Conservation (phyloP, 2,329 filamentous ascomycete genomes). For the Alternaria gaisen region DNA sequence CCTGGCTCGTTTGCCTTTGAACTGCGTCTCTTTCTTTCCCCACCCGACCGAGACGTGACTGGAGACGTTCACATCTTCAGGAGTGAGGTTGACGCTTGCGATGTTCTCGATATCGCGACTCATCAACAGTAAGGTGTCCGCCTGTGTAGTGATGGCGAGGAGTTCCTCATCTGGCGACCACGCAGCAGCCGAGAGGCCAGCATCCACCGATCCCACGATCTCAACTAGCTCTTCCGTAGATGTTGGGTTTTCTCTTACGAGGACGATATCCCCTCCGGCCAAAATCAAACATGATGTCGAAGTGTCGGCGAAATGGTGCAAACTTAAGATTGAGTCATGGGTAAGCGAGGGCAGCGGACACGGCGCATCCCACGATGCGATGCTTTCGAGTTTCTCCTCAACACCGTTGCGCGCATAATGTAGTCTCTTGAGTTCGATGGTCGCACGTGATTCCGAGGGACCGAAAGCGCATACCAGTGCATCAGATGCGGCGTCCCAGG, state of each 20-base stretch:
- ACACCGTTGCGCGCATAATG: constrained; percentile 55
- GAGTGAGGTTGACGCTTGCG: constrained; percentile 74
- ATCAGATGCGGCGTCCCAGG: constrained; percentile 85
- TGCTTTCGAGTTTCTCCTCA: constrained; percentile 52
- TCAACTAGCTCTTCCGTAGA: constrained; percentile 82
- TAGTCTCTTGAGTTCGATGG: constrained; percentile 75
- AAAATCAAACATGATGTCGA: constrained; percentile 82
- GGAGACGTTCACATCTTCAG: constrained; percentile 83
- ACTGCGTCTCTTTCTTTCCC: constrained; percentile 98
- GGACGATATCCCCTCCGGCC: constrained; percentile 88
- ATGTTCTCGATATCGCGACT: constrained; percentile 88
- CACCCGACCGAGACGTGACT: constrained; percentile 96
- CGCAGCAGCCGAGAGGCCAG: constrained; percentile 84
- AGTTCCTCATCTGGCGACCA: constrained; percentile 98
- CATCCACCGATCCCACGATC: constrained; percentile 93
- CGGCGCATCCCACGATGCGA: constrained; percentile 90
- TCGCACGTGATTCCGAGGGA: constrained; percentile 72
- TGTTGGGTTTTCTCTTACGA: constrained; percentile 76
- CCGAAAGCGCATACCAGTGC: constrained; percentile 85
- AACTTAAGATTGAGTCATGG: constrained; percentile 77
- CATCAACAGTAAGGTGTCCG: constrained; percentile 87
- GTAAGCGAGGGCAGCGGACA: constrained; percentile 78
- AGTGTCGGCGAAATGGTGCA: constrained; percentile 87
- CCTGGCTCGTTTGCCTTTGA: constrained; percentile 87
- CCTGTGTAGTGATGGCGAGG: constrained; percentile 81